Base-by-base conservation (phyloP, 139 green algal species). In the Pseudopediastrum boryanum region DNA sequence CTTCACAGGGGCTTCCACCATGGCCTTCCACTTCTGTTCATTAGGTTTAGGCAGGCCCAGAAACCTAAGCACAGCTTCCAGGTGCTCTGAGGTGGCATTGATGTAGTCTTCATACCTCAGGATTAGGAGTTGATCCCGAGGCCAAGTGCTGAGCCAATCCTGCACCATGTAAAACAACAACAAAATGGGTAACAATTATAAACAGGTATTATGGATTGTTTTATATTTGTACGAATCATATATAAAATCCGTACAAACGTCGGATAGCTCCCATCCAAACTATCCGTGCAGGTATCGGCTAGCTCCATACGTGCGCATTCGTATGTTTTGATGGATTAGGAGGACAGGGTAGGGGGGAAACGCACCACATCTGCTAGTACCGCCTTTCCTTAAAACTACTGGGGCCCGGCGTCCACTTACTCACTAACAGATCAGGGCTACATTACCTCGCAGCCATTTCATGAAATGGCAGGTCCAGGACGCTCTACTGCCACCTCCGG, bases 51-150 rank as follows among this genome's bases (percentile, higher is more conserved):
- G 29, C 33, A 85, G 16, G 48, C 48, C 71, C 33, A 85, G 72
- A 36, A 85, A 85, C 5, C 29, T 16, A 36, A 85, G 69, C 31
- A 82, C 71, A 29, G 79, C 79, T 41, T 80, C 70, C 77, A 92
- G 81, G 80, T 92, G 87, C 61, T 82, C 13, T 25, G 36, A 31
- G 33, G 64, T 42, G 0, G 78, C 80, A 13, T 29, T 21, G 13
- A 63, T 62, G 81, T 90, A 92, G 73, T 92, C 87, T 41, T 92
- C 87, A 67, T 84, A 87, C 21, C 87, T 78, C 43, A 92, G 42
- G 56, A 92, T 71, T 31, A 92, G 78, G 59, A 92, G 76, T 77
- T 90, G 85, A 12, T 88, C 59, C 21, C 81, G 75, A 0, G 87
- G 87, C 41, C 80, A 92, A 48, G 83, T 69, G 27, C 54, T 21